phyloP scores from a whole-genome alignment of 2,329 filamentous ascomycete species.

The Blastomyces gilchristii region DNA sequence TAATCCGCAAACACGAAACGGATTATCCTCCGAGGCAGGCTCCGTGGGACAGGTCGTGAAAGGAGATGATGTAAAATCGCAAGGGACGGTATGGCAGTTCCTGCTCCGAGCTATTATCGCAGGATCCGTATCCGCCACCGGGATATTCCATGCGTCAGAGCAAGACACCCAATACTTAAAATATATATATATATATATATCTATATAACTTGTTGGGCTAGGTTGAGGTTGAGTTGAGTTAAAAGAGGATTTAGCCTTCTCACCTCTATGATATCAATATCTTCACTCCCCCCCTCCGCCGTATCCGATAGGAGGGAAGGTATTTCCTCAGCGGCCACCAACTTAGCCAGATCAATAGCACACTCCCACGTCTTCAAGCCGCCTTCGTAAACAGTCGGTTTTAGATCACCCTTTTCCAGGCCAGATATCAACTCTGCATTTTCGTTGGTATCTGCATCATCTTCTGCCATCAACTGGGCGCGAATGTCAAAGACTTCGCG shows the following conservation, averaged over 20 bases:
- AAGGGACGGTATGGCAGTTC: conserved; percentile 50
- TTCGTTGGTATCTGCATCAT: conserved; percentile 30
- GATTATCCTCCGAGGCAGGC: conserved; percentile 18
- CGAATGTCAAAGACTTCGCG: conserved; percentile 55
- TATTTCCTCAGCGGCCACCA: conserved; percentile 19
- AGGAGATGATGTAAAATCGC: conserved; percentile 46
- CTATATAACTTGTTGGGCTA: neutral
- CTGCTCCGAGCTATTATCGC: conserved; percentile 45
- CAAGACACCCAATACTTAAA: neutral
- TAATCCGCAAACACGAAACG: conserved; percentile 52
- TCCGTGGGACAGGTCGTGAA: conserved; percentile 16
- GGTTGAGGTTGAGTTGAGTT: no score
- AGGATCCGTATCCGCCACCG: neutral
- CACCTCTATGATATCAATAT: conserved; percentile 24
- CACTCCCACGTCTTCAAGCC: conserved; percentile 63
- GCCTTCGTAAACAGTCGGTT: conserved; percentile 54
- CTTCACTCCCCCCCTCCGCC: conserved; percentile 21
- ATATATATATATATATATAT: neutral
- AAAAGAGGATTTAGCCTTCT: conserved; percentile 2
- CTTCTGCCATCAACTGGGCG: conserved; percentile 53
- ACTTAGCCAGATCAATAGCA: conserved; percentile 47
- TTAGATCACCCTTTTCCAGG: conserved; percentile 47
- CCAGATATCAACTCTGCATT: conserved; percentile 38
- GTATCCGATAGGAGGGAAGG: conserved; percentile 11
- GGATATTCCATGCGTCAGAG: neutral